Evolutionary conservation across 345 rosid genomes (phyloP), one percentile per base, ranked within the genome.

Genomic region (Sonneratia alba): DNA sequence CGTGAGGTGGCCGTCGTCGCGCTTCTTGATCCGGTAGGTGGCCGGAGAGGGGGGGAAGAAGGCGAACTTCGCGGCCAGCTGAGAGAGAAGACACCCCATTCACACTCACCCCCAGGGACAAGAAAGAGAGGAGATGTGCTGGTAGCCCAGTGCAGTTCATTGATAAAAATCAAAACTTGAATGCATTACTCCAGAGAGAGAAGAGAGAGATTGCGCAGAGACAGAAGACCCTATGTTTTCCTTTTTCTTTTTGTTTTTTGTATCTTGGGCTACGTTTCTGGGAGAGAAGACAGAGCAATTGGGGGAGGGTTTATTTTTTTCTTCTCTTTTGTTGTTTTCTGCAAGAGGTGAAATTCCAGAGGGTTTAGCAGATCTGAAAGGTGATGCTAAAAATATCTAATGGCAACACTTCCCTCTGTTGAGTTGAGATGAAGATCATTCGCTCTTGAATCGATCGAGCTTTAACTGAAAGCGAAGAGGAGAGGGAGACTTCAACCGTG

Each of bases 41-140:
- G 99, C 87, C 71, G 99, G 99, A 49, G 98, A 86, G 27, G 99
- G 98, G 70, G 99, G 96, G 75, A 96, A 96, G 79, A 96, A 96
- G 22, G 98, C 99, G 78, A 96, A 96, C 70, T 92, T 91, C 38
- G 98, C 89, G 75, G 99, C 99, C 77, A 96, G 82, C 67, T 88
- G 90, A 86, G 99, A 95, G 72, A 89, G 79, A 85, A 81, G 81
- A 85, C 98, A 96, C 83, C 99, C 99, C 99, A 96, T 95, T 84
- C 79, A 76, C 73, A 77, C 48, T 34, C 76, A 37, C 59, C 38
- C 40, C 38, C 68, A 72, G 74, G 71, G 59, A 69, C 68, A 71
- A 72, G 68, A 49, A 65, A 59, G 68, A 62, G 70, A 77, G 36
- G 74, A 71, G 24, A 56, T 12, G 47, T 19, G 66, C 61, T 36